Percentiles rank a stretch among this genome's conserved stretches.
Evolutionary conservation across 306 rosid genomes (phyloP).

Genomic region (Cicer yamashitae): DNA sequence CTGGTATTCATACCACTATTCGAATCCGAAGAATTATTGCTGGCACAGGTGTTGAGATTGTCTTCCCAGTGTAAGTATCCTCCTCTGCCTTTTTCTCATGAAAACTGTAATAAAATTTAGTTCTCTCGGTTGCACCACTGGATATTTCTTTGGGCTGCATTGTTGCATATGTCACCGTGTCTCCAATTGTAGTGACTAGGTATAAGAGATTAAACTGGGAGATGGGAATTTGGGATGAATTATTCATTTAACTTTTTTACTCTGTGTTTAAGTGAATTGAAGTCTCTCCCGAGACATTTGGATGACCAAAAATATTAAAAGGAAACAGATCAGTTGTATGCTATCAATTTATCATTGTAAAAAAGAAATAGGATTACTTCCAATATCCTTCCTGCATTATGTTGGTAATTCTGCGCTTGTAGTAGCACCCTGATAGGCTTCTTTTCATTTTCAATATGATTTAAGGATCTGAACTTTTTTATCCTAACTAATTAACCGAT

Average conservation of each 20-base stretch:
- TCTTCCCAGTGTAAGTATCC: constrained; percentile 82
- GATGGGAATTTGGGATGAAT: neutral
- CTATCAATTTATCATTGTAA: neutral
- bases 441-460: neutral
- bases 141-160: constrained; percentile 1
- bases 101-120: neutral
- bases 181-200: constrained; percentile 26
- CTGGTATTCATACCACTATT: constrained; percentile 94
- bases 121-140: constrained; percentile 16
- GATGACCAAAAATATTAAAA: constrained; percentile 20
- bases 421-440: neutral
- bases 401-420: constrained; percentile 11
- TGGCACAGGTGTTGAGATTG: constrained; percentile 93
- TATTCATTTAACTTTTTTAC: neutral
- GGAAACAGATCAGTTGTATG: neutral
- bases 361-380: neutral
- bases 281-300: constrained; percentile 25
- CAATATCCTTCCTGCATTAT: neutral
- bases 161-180: neutral
- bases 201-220: neutral
- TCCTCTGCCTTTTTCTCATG: neutral
- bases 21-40: constrained; percentile 92
- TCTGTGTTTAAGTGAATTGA: neutral
- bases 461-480: neutral
- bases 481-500: constrained; percentile 16